Conservation (phyloP, 2,329 filamentous ascomycete genomes). For the Ophiocordyceps camponoti-leonardi region DNA sequence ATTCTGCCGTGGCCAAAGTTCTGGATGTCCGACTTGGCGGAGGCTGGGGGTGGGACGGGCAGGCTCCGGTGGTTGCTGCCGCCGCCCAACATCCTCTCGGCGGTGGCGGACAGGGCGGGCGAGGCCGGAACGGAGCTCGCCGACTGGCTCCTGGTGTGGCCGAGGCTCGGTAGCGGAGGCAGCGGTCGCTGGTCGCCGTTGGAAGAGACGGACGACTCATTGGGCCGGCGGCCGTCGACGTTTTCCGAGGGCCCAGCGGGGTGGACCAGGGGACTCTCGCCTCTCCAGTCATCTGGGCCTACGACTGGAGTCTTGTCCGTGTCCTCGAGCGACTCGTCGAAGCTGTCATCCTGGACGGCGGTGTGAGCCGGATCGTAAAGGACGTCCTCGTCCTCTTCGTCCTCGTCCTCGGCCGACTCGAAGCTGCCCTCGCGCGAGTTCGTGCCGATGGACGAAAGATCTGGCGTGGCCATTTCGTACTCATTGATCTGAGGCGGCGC, state of each 20-base stretch:
- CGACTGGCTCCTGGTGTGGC: conserved; percentile 18
- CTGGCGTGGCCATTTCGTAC: conserved; percentile 94
- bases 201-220: conserved; percentile 62
- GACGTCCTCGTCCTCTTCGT: conserved; percentile 45
- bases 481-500: conserved; percentile 91
- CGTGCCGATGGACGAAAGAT: conserved; percentile 79
- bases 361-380: conserved; percentile 34
- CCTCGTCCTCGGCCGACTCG: conserved; percentile 64
- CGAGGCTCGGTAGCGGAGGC: conserved; percentile 62
- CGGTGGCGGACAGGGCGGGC: conserved; percentile 47
- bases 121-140: conserved; percentile 36
- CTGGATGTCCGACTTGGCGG: conserved; percentile 58
- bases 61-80: conserved; percentile 45
- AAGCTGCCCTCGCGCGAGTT: conserved; percentile 88
- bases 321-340: conserved; percentile 88
- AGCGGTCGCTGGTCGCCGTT: conserved; percentile 72
- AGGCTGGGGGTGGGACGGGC: conserved; percentile 54
- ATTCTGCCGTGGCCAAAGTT: conserved; percentile 60
- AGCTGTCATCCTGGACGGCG: conserved; percentile 57
- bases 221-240: conserved; percentile 50
- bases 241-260: conserved; percentile 9
- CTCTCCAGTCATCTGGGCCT: conserved; percentile 90
- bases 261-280: conserved; percentile 36
- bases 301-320: conserved; percentile 96
- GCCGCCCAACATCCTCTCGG: conserved; percentile 48